A percentile compares a stretch with the other conserved stretches of the same genome.
These are phyloP conservation scores for Syzygium malaccense DNA, from an alignment of 441 rosid genomes.

Conservation along the genomic window DNA sequence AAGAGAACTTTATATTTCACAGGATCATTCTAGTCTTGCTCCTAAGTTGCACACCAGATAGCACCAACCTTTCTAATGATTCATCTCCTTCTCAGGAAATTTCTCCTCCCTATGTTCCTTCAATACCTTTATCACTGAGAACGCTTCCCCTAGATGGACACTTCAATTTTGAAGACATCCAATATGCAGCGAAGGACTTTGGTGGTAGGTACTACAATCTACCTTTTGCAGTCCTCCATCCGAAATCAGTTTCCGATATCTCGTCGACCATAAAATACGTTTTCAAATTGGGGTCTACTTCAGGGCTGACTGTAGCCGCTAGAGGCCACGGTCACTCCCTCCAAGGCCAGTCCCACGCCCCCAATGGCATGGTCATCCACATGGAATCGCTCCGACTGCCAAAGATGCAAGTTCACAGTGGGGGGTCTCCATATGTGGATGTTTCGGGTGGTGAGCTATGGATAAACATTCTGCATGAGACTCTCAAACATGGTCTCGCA, in stretches of 20 bases:
- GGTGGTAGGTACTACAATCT: constrained; percentile 56
- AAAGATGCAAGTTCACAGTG: constrained; percentile 33
- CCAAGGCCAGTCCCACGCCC: constrained; percentile 82
- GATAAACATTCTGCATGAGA: constrained; percentile 74
- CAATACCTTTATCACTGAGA: constrained; percentile 24
- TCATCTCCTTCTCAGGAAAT: constrained; percentile 19
- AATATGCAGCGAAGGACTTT: constrained; percentile 70
- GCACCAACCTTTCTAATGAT: constrained; percentile 32
- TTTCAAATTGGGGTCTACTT: constrained; percentile 41
- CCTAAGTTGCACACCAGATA: constrained; percentile 44
- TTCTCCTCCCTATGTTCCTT: constrained; percentile 21
- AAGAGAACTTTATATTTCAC: constrained; percentile 34
- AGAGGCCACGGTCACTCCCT: constrained; percentile 94
- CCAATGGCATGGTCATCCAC: constrained; percentile 66
- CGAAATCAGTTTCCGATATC: constrained; percentile 76
- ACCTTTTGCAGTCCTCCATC: constrained; percentile 66
- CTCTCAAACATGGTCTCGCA: constrained; percentile 67
- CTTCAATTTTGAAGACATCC: constrained; percentile 40
- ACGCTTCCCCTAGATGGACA: constrained; percentile 52
- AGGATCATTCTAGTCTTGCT: constrained; percentile 42
- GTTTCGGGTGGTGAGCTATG: constrained; percentile 87
- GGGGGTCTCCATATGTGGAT: constrained; percentile 55
- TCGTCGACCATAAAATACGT: constrained; percentile 48
- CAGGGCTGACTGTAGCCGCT: constrained; percentile 73
- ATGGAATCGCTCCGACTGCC: constrained; percentile 61